phyloP scores from a whole-genome alignment of 441 rosid genomes.

The Croton setiger region DNA sequence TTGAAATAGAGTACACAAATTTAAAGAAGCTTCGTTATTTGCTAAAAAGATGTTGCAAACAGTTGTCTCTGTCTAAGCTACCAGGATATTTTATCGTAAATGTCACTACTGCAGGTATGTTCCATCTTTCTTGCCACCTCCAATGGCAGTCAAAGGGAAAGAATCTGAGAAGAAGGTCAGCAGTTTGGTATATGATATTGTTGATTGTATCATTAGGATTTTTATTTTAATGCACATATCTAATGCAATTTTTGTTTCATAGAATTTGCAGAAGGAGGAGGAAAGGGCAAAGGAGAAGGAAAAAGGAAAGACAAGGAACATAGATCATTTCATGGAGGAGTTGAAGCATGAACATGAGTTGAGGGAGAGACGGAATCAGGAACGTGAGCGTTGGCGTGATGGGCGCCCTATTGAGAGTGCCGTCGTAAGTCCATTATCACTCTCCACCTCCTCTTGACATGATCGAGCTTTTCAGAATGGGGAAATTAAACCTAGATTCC shows the following conservation, averaged over 20 bases:
- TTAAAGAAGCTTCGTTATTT: background rate
- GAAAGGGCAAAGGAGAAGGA: constrained; percentile 81
- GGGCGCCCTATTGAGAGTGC: constrained; percentile 63
- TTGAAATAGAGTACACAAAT: constrained; percentile 2
- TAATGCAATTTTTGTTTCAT: constrained; percentile 21
- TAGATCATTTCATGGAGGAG: constrained; percentile 98
- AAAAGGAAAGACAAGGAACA: constrained; percentile 85
- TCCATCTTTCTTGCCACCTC: constrained; percentile 98
- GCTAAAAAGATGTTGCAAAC: constrained; percentile 14
- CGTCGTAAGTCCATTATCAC: constrained; percentile 41
- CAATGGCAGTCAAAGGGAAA: constrained; percentile 81
- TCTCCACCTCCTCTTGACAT: background rate
- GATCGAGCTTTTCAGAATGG: background rate
- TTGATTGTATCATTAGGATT: constrained; percentile 14
- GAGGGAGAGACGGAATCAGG: constrained; percentile 97
- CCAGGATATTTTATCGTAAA: constrained; percentile 42
- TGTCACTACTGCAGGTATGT: constrained; percentile 78
- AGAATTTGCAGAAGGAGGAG: constrained; percentile 62
- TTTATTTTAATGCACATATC: constrained; percentile 8
- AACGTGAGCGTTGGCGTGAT: constrained; percentile 87
- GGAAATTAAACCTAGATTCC: background rate
- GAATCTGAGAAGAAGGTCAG: constrained; percentile 88
- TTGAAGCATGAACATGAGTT: constrained; percentile 95
- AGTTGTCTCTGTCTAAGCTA: constrained; percentile 21
- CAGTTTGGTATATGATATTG: constrained; percentile 15